A percentile compares a stretch with the other conserved stretches of the same genome.
Evolutionary conservation across 2,329 filamentous ascomycete species (phyloP).

Genomic region (Geosmithia putterillii): DNA sequence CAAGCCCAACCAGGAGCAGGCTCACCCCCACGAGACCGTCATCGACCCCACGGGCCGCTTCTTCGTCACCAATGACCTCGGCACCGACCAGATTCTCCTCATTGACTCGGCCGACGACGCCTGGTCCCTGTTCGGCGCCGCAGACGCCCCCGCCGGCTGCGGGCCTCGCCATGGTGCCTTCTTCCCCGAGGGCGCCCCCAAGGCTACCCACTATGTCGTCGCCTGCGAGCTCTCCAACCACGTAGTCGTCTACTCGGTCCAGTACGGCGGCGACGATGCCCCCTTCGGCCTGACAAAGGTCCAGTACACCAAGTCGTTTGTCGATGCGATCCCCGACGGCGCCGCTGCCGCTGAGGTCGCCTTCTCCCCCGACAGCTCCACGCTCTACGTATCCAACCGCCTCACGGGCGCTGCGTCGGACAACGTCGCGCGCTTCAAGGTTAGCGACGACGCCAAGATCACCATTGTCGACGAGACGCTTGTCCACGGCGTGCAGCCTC

Average conservation of each 20-base stretch:
- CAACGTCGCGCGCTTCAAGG: constrained; percentile 32
- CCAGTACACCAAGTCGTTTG: constrained; percentile 28
- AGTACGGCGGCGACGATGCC: constrained; percentile 17
- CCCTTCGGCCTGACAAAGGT: constrained; percentile 18
- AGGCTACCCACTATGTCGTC: constrained; percentile 31
- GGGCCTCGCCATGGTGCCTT: constrained; percentile 40
- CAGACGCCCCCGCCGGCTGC: constrained; percentile 22
- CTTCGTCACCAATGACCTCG: constrained; percentile 36
- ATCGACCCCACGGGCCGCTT: constrained; percentile 35
- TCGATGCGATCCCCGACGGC: constrained; percentile 19
- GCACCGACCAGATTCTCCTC: constrained; percentile 32
- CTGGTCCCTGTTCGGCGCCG: constrained; percentile 19
- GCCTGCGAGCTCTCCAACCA: constrained; percentile 33
- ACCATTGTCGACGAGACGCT: constrained; percentile 18
- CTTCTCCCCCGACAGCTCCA: constrained; percentile 24
- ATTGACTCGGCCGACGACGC: constrained; percentile 28
- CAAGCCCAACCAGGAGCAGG: constrained; percentile 15
- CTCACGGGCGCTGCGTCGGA: constrained; percentile 30
- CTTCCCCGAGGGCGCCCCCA: constrained; percentile 19
- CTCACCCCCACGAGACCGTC: constrained; percentile 34
- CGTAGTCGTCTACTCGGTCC: constrained; percentile 27
- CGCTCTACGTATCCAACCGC: constrained; percentile 40
- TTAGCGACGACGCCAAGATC: constrained; percentile 14
- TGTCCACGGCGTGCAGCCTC: constrained; percentile 24
- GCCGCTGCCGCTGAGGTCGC: constrained; percentile 33